Conservation (phyloP, 306 rosid genomes). For the Adenanthera pavonina region DNA sequence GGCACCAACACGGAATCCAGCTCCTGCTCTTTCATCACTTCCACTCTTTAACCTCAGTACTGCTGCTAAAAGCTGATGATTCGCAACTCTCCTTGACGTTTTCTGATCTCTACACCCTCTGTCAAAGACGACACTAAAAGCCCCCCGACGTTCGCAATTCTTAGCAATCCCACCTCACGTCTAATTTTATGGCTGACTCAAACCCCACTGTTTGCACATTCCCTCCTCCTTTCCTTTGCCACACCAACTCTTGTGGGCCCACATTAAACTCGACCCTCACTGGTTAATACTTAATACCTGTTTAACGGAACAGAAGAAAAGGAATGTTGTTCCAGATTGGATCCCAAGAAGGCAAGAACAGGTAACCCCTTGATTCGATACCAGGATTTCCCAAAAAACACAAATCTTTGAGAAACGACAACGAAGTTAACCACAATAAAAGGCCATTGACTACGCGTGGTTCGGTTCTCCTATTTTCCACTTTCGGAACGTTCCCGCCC, state of each 20-base stretch:
- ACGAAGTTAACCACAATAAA: not conserved
- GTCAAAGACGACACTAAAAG: not conserved
- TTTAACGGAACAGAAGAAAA: no score
- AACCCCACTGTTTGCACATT: not conserved
- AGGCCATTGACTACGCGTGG: not conserved
- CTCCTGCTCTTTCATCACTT: conserved; percentile 54
- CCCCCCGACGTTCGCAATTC: not conserved
- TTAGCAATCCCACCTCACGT: not conserved
- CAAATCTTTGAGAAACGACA: not conserved
- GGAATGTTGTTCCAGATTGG: not conserved
- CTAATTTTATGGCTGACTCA: not conserved
- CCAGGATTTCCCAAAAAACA: not conserved
- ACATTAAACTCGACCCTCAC: not conserved
- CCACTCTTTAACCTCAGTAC: conserved; percentile 13
- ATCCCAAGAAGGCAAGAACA: not conserved
- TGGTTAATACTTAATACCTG: no score
- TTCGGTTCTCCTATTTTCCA: not conserved
- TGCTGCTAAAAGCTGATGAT: not conserved
- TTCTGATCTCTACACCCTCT: not conserved
- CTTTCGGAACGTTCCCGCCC: no score
- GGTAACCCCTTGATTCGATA: not conserved
- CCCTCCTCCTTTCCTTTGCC: not conserved
- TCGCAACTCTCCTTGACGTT: not conserved
- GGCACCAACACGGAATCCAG: conserved; percentile 80
- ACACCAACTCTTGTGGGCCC: not conserved